phyloP scores from a whole-genome alignment of 345 rosid genomes.

The Syzygium aqueum region DNA sequence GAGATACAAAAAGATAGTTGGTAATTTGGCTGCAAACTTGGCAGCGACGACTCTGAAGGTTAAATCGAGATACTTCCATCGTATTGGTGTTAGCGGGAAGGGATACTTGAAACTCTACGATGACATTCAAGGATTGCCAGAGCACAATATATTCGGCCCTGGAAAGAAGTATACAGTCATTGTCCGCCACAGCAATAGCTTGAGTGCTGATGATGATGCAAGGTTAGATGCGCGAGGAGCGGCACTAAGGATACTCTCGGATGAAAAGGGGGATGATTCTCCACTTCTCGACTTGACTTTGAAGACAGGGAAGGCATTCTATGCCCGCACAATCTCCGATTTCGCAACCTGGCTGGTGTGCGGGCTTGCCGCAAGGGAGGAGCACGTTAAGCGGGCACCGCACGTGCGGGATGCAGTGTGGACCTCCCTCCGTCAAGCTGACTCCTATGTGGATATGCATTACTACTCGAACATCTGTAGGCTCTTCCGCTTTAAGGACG shows the following conservation, averaged over 20 bases:
- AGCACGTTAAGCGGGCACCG: constrained; percentile 40
- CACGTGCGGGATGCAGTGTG: constrained; percentile 62
- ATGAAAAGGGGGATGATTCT: constrained; percentile 5
- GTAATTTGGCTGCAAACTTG: constrained; percentile 49
- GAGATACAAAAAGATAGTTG: constrained; percentile 52
- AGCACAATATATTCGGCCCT: constrained; percentile 38
- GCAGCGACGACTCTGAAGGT: constrained; percentile 59
- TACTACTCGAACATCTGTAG: constrained; percentile 55
- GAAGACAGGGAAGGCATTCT: constrained; percentile 65
- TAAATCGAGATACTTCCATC: constrained; percentile 57
- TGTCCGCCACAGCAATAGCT: constrained; percentile 59
- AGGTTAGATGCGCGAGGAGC: constrained; percentile 65
- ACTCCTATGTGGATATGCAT: constrained; percentile 43
- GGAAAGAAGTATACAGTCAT: constrained; percentile 40
- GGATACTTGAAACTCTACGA: constrained; percentile 41
- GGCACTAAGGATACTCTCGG: constrained; percentile 39
- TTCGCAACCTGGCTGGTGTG: constrained; percentile 66
- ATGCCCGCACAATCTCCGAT: constrained; percentile 54
- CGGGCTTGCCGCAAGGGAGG: constrained; percentile 60
- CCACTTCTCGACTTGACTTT: constrained; percentile 52
- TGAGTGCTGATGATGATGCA: constrained; percentile 69
- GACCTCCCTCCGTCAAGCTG: constrained; percentile 43
- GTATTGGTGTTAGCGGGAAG: constrained; percentile 50
- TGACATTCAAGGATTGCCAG: constrained; percentile 31
- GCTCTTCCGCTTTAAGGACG: constrained; percentile 41